phyloP scores from a whole-genome alignment of 2,329 filamentous ascomycete genomes.

The Chaetomiaceae sp. region DNA sequence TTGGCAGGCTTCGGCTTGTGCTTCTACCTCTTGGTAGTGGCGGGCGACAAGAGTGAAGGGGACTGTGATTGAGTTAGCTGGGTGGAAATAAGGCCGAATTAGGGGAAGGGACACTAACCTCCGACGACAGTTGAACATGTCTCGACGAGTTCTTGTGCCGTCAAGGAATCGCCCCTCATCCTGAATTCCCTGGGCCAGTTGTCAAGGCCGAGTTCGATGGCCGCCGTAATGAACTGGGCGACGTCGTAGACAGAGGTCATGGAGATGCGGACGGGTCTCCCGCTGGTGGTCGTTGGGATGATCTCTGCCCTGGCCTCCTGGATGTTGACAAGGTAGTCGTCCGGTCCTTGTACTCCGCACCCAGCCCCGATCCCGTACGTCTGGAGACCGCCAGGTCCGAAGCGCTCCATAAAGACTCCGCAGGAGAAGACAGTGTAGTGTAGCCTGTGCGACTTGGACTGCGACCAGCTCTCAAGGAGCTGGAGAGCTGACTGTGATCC shows the following conservation, averaged over 20 bases:
- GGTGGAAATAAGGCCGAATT: not conserved
- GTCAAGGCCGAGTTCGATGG: slow-evolving; percentile 56
- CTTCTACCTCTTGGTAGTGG: slow-evolving; percentile 39
- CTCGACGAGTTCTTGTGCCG: slow-evolving; percentile 54
- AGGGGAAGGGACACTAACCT: slow-evolving; percentile 34
- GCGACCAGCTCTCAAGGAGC: slow-evolving; percentile 51
- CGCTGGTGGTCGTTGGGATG: slow-evolving; percentile 49
- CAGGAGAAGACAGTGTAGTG: slow-evolving; percentile 68
- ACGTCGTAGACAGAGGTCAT: slow-evolving; percentile 68
- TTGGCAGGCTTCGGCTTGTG: slow-evolving; percentile 39
- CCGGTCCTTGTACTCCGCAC: slow-evolving; percentile 51
- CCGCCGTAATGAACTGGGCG: slow-evolving; percentile 65
- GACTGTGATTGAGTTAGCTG: slow-evolving; percentile 33
- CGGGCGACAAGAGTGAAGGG: slow-evolving; percentile 37
- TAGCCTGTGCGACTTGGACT: slow-evolving; percentile 47
- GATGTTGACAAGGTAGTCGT: slow-evolving; percentile 64
- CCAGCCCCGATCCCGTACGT: slow-evolving; percentile 54
- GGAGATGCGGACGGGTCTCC: slow-evolving; percentile 52
- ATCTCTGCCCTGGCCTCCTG: slow-evolving; percentile 55
- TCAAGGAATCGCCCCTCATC: slow-evolving; percentile 63
- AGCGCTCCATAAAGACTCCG: slow-evolving; percentile 71
- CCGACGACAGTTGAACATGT: slow-evolving; percentile 47
- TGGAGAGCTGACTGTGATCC: slow-evolving; percentile 53
- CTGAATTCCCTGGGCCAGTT: slow-evolving; percentile 66
- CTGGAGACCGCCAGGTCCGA: slow-evolving; percentile 62